phyloP scores from a whole-genome alignment of 345 rosid genomes.

The Rhodamnia rubescens region DNA sequence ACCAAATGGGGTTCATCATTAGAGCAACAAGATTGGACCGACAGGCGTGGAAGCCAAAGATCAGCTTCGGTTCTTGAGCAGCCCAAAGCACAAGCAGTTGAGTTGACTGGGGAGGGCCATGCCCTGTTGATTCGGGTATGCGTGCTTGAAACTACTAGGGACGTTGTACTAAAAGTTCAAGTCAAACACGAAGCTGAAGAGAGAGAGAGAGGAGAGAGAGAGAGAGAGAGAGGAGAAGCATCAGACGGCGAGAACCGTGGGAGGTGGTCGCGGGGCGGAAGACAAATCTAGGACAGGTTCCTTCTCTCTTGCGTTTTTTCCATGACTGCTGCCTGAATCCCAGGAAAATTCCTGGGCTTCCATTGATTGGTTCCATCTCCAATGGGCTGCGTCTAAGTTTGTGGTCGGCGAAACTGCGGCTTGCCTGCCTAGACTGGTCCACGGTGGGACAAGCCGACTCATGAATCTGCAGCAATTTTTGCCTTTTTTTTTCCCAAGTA shows the following conservation, averaged over 20 bases:
- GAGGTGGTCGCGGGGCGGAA: too few relatives aligned
- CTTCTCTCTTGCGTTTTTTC: not conserved
- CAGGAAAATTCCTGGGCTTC: not conserved
- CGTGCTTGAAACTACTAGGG: not conserved
- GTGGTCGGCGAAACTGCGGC: not conserved
- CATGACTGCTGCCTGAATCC: not conserved
- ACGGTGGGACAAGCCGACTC: not conserved
- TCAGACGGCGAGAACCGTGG: not conserved
- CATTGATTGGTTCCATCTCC: not conserved
- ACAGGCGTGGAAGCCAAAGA: not conserved
- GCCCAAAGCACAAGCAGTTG: not conserved
- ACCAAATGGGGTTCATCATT: not conserved
- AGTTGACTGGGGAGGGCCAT: not conserved
- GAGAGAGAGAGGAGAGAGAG: too few relatives aligned
- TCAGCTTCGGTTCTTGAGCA: not conserved
- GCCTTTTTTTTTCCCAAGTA: not conserved
- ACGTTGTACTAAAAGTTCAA: too few relatives aligned
- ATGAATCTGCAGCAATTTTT: not conserved
- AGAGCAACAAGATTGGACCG: not conserved
- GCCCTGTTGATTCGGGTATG: not conserved
- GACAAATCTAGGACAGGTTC: not conserved
- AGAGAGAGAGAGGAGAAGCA: not conserved
- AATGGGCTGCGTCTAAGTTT: not conserved
- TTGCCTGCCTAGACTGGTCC: not conserved
- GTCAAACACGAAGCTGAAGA: not conserved